These are phyloP conservation scores for Xylaria venustula DNA, from an alignment of 495 filamentous ascomycete genomes.

Conservation along the genomic window DNA sequence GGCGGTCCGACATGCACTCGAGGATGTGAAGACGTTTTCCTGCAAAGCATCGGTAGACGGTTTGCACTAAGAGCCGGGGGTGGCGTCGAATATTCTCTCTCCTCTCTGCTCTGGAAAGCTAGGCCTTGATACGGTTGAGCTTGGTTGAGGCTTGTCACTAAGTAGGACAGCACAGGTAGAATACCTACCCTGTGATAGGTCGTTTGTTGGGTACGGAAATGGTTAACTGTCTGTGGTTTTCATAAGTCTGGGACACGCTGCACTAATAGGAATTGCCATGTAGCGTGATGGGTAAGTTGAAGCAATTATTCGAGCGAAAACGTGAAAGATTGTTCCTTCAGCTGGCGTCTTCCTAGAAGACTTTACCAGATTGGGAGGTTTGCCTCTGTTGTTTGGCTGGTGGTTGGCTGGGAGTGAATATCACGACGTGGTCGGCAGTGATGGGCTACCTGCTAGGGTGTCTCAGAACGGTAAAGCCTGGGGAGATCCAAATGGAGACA, in stretches of 20 bases:
- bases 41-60: background rate
- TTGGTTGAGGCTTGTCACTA: too few relatives aligned
- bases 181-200: too few relatives aligned
- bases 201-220: too few relatives aligned
- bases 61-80: background rate
- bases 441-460: background rate
- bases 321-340: slow-evolving; percentile 1
- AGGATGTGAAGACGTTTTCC: background rate
- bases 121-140: too few relatives aligned
- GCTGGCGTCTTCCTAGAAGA: background rate
- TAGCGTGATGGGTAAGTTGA: background rate
- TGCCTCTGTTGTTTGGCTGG: background rate
- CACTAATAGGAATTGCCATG: too few relatives aligned
- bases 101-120: background rate
- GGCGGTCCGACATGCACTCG: too few relatives aligned
- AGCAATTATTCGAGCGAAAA: background rate
- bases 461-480: slow-evolving; percentile 6
- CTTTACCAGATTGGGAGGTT: slow-evolving; percentile 11
- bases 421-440: background rate
- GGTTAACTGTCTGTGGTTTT: too few relatives aligned
- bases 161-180: too few relatives aligned
- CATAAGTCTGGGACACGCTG: too few relatives aligned
- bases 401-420: slow-evolving; percentile 5
- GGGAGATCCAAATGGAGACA: slow-evolving; percentile 5
- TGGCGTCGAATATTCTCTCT: background rate